Base-by-base conservation (phyloP, 495 filamentous ascomycete genomes). In the Xylaria telfairii region DNA sequence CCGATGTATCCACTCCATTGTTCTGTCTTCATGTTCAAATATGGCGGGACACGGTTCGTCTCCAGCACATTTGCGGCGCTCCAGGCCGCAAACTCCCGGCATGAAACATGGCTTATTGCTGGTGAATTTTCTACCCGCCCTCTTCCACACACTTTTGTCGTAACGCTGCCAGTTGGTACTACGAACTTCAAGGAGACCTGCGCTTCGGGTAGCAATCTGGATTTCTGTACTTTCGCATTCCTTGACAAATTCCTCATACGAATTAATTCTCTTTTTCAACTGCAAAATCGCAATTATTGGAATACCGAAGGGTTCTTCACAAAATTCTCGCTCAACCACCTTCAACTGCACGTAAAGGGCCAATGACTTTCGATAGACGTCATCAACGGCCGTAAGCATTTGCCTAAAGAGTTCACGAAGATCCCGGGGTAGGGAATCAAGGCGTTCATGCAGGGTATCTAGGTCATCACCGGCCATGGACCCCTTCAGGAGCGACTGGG, bases 131-230 rank as follows among this genome's bases (percentile, higher is more conserved):
- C n/a, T n/a, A n/a, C n/a, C n/a, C n/a, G n/a, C n/a, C n/a, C n/a
- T n/a, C n/a, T n/a, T n/a, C n/a, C n/a, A n/a, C n/a, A n/a, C n/a
- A n/a, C n/a, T n/a, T n/a, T n/a, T n/a, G n/a, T n/a, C n/a, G n/a
- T n/a, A n/a, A n/a, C n/a, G n/a, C n/a, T n/a, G n/a, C 32, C 17
- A n/a, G 19, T 34, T 19, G 42, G 3, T 6, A 6, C 15, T 12
- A 5, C 8, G n/a, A 13, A 63, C 15, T 63, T 64, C 61, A 47
- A 64, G 61, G 24, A 64, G 61, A 17, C 61, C 61, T 47, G 61
- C 61, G 26, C 39, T 64, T 64, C 17, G 61, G 12, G 61, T 47
- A 7, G 41, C 15, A 32, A 64, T 64, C 12, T 13, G 13, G 6
- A 32, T n/a, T 32, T 64, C 21, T 4, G 61, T 64, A 3, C 24